Evolutionary conservation across 257 asterid species (phyloP).

Genomic region (Euphrasia confusa): DNA sequence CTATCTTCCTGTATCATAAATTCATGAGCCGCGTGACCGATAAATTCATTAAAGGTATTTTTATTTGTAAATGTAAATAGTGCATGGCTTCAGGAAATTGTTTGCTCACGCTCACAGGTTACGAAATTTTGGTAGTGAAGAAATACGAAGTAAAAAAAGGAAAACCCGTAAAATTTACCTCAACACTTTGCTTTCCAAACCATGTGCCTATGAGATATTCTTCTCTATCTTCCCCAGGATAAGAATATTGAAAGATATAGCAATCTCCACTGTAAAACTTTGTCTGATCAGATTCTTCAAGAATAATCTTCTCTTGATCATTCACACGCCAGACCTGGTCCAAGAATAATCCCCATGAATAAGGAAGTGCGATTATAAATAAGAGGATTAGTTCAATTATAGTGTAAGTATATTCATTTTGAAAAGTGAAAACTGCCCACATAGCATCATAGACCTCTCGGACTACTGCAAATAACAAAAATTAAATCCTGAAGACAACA

Average conservation of each 20-base stretch:
- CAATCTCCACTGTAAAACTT: slow-evolving; percentile 82
- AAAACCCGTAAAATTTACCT: slow-evolving; percentile 37
- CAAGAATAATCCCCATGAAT: slow-evolving; percentile 14
- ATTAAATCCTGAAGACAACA: too few species aligned
- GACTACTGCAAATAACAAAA: not conserved
- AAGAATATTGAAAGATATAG: slow-evolving; percentile 65
- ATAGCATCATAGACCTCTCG: not conserved
- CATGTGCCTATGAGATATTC: slow-evolving; percentile 72
- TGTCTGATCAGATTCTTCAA: slow-evolving; percentile 42
- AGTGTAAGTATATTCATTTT: slow-evolving; percentile 8
- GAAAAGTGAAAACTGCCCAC: not conserved
- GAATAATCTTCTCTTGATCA: slow-evolving; percentile 41
- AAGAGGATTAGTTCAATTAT: not conserved
- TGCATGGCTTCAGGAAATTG: slow-evolving; percentile 13
- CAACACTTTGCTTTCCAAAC: slow-evolving; percentile 67
- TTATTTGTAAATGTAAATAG: not conserved
- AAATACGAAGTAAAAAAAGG: slow-evolving; percentile 13
- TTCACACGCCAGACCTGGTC: slow-evolving; percentile 73
- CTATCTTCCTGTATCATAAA: slow-evolving; percentile 61
- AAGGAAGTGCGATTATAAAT: slow-evolving; percentile 4
- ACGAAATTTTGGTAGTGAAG: not conserved
- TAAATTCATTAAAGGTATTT: slow-evolving; percentile 18
- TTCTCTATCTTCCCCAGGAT: slow-evolving; percentile 54
- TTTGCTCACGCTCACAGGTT: not conserved
- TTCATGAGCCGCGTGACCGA: slow-evolving; percentile 27